Evolutionary conservation across 2,329 filamentous ascomycete species (phyloP).

Genomic region (Ceratocystis eucalypticola): DNA sequence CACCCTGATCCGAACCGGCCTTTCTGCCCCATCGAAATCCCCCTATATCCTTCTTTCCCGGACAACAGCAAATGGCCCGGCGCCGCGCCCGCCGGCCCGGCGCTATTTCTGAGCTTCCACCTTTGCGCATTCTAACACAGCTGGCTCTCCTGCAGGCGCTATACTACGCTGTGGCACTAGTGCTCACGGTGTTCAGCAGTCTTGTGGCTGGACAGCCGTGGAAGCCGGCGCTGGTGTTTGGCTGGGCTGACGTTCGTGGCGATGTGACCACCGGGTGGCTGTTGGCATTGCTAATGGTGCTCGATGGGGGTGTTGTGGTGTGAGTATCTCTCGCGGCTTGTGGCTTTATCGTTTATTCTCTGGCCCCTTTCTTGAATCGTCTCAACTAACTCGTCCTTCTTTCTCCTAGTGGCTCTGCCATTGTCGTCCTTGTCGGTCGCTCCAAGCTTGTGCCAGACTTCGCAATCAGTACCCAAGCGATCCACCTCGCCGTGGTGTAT

Average conservation of each 20-base stretch:
- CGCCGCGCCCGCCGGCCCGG: slow-evolving; percentile 45
- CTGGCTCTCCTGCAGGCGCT: slow-evolving; percentile 43
- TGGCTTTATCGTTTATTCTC: neutral
- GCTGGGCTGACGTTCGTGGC: slow-evolving; percentile 44
- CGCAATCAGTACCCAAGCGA: slow-evolving; percentile 70
- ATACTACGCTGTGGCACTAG: slow-evolving; percentile 39
- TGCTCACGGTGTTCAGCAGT: slow-evolving; percentile 44
- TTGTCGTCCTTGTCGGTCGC: slow-evolving; percentile 70
- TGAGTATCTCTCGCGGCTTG: slow-evolving; percentile 23
- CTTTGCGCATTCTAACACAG: slow-evolving; percentile 45
- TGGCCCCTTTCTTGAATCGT: neutral
- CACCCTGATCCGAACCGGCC: neutral
- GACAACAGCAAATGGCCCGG: slow-evolving; percentile 34
- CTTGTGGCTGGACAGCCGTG: slow-evolving; percentile 45
- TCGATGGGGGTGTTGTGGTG: slow-evolving; percentile 43
- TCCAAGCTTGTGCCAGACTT: slow-evolving; percentile 95
- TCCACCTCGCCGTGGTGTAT: slow-evolving; percentile 65
- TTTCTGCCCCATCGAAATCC: neutral
- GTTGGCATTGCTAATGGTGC: slow-evolving; percentile 42
- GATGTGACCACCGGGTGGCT: slow-evolving; percentile 51
- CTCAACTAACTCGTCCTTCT: neutral
- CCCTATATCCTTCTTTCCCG: neutral
- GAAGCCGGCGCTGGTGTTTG: slow-evolving; percentile 40
- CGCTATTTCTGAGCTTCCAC: slow-evolving; percentile 47
- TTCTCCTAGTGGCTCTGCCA: slow-evolving; percentile 55